Base-by-base conservation (phyloP, 306 rosid species). In the Cucurbita maxima region DNA sequence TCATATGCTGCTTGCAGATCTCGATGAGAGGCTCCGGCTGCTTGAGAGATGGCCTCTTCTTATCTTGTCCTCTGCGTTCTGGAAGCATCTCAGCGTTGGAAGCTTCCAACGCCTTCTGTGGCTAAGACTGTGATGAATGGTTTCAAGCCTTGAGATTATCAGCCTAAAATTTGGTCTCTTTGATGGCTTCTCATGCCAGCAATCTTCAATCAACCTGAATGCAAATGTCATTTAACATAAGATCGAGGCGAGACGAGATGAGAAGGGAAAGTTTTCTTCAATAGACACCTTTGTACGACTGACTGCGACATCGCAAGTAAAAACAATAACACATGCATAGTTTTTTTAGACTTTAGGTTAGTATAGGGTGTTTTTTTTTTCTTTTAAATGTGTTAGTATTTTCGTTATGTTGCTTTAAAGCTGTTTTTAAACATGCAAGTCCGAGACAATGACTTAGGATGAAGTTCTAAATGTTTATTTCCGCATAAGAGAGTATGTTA, bases 21-120 rank as follows among this genome's bases (percentile, higher is more conserved):
- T 87, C 30, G 98, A 83, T 3, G 96, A 85, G 58, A 92, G 56
- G 15, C 88, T 76, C 2, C 80, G 73, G 76, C 90, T 81, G 84
- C 88, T 75, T 37, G n/a, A 50, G 71, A 75, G 51, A 68, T 62
- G 81, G 63, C 79, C 85, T 81, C 85, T 88, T 86, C 80, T 88
- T 76, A 88, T 62, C 70, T 84, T 79, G 79, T 91, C 89, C 72
- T 87, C 92, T 53, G 90, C 75, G 73, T 87, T 88, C 79, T 76
- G 91, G 75, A 92, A 92, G 83, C 96, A 88, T 80, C 80, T 86
- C 88, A 92, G 62, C 19, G 96, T 90, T 76, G 82, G 81, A 76
- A 92, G 96, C 98, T 92, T 93, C 98, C 98, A 93, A 72, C 86
- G 90, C 71, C 88, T 74, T 81, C 82, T 88, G 50, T 86, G 90